Conservation (phyloP, 352 stramenopile genomes). For the Globisporangium echinulatum region DNA sequence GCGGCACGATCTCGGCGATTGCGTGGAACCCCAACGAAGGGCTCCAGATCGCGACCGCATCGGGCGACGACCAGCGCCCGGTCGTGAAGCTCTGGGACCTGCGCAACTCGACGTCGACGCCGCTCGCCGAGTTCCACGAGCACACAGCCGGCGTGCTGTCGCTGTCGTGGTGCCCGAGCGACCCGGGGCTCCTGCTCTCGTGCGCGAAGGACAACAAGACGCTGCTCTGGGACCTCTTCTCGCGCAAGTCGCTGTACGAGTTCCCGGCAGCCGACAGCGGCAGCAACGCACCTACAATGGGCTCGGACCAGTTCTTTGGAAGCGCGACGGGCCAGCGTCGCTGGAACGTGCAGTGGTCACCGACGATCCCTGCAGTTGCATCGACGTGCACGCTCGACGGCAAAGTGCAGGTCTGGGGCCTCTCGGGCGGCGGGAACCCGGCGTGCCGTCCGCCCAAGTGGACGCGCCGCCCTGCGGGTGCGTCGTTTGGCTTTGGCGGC, state of each 20-base stretch:
- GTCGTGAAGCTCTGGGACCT: slow-evolving; percentile 98
- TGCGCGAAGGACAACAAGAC: slow-evolving; percentile 98
- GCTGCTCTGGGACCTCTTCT: slow-evolving; percentile 97
- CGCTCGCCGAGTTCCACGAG: slow-evolving; percentile 92
- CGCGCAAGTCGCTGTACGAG: slow-evolving; percentile 91
- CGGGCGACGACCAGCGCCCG: slow-evolving; percentile 92
- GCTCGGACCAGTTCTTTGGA: slow-evolving; percentile 77
- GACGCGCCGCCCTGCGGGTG: slow-evolving; percentile 86
- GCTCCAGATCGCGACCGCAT: slow-evolving; percentile 95
- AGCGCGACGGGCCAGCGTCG: slow-evolving; percentile 72
- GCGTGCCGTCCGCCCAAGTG: slow-evolving; percentile 92
- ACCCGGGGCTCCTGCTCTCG: slow-evolving; percentile 90
- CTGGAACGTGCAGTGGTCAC: slow-evolving; percentile 96
- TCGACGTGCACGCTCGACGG: slow-evolving; percentile 96
- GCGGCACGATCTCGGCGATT: slow-evolving; percentile 88
- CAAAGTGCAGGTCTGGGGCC: slow-evolving; percentile 93
- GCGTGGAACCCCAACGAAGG: slow-evolving; percentile 98
- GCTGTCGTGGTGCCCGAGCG: slow-evolving; percentile 96
- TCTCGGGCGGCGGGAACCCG: slow-evolving; percentile 70
- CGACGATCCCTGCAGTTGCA: slow-evolving; percentile 91
- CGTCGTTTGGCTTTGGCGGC: slow-evolving; percentile 96
- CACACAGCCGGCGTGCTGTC: slow-evolving; percentile 95
- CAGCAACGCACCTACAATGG: slow-evolving; percentile 46
- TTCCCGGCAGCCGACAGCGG: slow-evolving; percentile 73
- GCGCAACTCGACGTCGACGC: slow-evolving; percentile 95